Evolutionary conservation across 2,329 filamentous ascomycete species (phyloP).

Genomic region (Penicillium sp.): DNA sequence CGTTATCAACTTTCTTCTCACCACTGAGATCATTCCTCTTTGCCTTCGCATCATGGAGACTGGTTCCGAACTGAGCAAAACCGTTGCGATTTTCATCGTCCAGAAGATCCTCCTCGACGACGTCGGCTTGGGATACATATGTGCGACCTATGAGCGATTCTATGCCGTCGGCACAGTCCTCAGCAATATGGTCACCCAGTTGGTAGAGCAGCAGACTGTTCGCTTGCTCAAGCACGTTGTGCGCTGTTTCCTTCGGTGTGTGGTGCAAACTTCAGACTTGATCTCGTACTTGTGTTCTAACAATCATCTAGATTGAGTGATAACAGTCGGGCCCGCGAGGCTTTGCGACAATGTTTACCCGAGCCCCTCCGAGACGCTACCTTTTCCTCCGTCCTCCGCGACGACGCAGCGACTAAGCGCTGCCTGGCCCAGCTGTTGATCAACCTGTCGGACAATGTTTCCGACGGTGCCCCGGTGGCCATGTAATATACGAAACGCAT

Average conservation of each 20-base stretch:
- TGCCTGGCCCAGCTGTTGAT: constrained; percentile 96
- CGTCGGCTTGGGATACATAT: constrained; percentile 95
- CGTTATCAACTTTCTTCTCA: constrained; percentile 97
- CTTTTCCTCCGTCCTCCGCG: constrained; percentile 90
- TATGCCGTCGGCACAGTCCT: constrained; percentile 96
- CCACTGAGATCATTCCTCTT: constrained; percentile 95
- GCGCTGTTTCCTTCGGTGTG: constrained; percentile 86
- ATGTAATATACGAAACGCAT: constrained; percentile 38
- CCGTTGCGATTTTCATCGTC: constrained; percentile 98
- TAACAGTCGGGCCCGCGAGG: constrained; percentile 91
- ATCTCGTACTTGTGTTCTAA: not conserved
- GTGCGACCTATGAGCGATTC: constrained; percentile 96
- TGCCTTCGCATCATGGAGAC: constrained; percentile 99
- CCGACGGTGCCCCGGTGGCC: constrained; percentile 43
- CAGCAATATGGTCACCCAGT: constrained; percentile 96
- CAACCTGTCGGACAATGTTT: constrained; percentile 87
- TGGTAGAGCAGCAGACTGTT: constrained; percentile 96
- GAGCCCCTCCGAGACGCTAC: constrained; percentile 98
- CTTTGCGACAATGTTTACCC: constrained; percentile 88
- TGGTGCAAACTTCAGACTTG: constrained; percentile 52
- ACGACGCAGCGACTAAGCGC: constrained; percentile 94
- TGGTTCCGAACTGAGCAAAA: constrained; percentile 95
- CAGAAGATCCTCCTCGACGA: constrained; percentile 98
- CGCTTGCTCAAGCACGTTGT: constrained; percentile 95
- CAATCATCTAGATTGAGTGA: constrained; percentile 66